phyloP scores from a whole-genome alignment of 2,329 filamentous ascomycete genomes.

The Lasiodiplodia gonubiensis region DNA sequence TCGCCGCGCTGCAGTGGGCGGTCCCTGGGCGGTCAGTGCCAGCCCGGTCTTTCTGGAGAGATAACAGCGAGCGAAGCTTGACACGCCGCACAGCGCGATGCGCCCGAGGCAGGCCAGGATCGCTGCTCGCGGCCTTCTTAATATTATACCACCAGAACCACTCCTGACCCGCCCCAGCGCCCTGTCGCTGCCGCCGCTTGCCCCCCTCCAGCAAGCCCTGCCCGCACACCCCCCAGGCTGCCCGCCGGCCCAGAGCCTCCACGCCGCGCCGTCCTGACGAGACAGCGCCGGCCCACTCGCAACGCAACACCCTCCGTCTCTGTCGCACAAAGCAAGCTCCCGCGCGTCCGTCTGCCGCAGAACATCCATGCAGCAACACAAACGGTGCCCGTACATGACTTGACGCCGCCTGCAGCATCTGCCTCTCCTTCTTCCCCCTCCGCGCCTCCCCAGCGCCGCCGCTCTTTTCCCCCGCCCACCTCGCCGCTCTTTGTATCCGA shows the following conservation, averaged over 20 bases:
- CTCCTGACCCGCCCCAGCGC: conserved; percentile 22
- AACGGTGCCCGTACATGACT: conserved; percentile 25
- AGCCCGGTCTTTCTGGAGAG: conserved; percentile 23
- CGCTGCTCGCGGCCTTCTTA: conserved; percentile 20
- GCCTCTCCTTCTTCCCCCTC: conserved; percentile 9
- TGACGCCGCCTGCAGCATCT: conserved; percentile 6
- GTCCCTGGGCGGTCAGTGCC: conserved; percentile 24
- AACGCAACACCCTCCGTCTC: conserved; percentile 24
- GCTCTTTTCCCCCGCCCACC: conserved; percentile 20
- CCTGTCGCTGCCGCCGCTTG: conserved; percentile 16
- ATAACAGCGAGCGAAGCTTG: conserved; percentile 25
- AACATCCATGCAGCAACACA: conserved; percentile 29
- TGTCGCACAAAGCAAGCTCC: conserved; percentile 28
- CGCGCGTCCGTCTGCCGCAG: conserved; percentile 26
- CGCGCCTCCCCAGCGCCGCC: conserved; percentile 20
- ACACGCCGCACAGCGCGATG: conserved; percentile 17
- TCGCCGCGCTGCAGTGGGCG: conserved; percentile 3
- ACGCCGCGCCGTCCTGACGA: conserved; percentile 19
- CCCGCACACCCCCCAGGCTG: conserved; percentile 8
- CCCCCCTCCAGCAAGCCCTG: conserved; percentile 13
- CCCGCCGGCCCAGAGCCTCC: conserved; percentile 14
- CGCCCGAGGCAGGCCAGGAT: conserved; percentile 22
- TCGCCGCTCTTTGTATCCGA: conserved; percentile 11
- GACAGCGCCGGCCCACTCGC: conserved; percentile 23
- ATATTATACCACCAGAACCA: conserved; percentile 26